Evolutionary conservation across 352 stramenopile species (phyloP).

Genomic region (Elongisporangium anandrum): DNA sequence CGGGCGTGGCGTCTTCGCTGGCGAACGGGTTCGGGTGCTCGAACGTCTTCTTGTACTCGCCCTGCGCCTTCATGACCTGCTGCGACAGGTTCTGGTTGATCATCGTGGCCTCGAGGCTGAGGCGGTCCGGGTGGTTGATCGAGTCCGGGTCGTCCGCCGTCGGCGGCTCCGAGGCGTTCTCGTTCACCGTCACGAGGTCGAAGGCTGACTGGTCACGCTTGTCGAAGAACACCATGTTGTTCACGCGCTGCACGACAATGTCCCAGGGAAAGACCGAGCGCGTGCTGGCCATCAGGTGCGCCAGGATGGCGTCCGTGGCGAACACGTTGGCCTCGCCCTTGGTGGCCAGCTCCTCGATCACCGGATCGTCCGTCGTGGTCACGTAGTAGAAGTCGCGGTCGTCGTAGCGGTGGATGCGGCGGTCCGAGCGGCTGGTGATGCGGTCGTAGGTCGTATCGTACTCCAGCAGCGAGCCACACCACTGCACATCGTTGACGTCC

Average conservation of each 20-base stretch:
- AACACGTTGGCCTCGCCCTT: conserved; percentile 92
- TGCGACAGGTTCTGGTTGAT: conserved; percentile 99
- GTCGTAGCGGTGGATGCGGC: conserved; percentile 72
- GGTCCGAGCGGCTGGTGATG: conserved; percentile 83
- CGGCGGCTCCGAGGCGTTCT: conserved; percentile 93
- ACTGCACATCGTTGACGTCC: conserved; percentile 88
- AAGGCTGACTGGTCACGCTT: conserved; percentile 94
- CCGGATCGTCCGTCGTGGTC: conserved; percentile 95
- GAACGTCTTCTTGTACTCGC: conserved; percentile 54
- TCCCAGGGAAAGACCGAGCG: conserved; percentile 97
- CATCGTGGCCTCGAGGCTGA: conserved; percentile 96
- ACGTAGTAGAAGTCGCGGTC: conserved; percentile 96
- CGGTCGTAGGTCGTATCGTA: conserved; percentile 96
- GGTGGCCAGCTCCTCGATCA: conserved; percentile 93
- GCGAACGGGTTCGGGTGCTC: conserved; percentile 92
- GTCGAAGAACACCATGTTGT: conserved; percentile 97
- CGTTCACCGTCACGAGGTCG: conserved; percentile 94
- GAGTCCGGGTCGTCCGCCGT: conserved; percentile 77
- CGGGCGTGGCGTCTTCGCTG: conserved; percentile 91
- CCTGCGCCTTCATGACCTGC: conserved; percentile 87
- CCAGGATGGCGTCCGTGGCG: conserved; percentile 95
- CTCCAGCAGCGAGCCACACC: conserved; percentile 92
- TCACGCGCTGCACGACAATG: conserved; percentile 90
- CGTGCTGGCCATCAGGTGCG: conserved; percentile 95
- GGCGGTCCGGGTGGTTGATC: conserved; percentile 95